These are phyloP conservation scores for Puccinia coronata DNA, from an alignment of 1,284 basidiomycete species.

Conservation along the genomic window DNA sequence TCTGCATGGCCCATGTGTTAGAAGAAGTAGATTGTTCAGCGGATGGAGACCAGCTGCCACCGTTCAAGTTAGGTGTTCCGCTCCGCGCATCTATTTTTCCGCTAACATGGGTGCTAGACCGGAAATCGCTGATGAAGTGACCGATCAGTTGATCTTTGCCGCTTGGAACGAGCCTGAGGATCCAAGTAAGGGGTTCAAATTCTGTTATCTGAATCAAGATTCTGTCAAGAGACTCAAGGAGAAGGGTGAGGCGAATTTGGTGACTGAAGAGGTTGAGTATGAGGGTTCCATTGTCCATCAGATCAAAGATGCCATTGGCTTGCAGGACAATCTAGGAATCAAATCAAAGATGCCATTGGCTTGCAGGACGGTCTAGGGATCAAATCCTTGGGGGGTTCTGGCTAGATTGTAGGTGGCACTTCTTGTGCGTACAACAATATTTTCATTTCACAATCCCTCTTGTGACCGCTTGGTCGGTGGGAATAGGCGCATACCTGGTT, in stretches of 20 bases:
- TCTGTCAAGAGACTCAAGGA: constrained; percentile 67
- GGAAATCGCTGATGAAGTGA: constrained; percentile 88
- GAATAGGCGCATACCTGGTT: constrained; percentile 98
- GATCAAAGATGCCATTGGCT: constrained; percentile 94
- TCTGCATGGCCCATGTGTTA: too few species aligned
- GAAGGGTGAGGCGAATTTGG: constrained; percentile 68
- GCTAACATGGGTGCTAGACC: constrained; percentile 98
- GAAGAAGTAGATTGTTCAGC: too few species aligned
- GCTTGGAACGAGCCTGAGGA: constrained; percentile 80
- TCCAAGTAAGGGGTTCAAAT: constrained; percentile 94
- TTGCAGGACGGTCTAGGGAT: too few species aligned
- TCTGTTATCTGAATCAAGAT: constrained; percentile 75
- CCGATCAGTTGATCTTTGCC: constrained; percentile 83
- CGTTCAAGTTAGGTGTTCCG: too few species aligned
- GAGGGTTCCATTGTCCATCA: constrained; percentile 84
- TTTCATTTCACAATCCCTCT: constrained; percentile 99
- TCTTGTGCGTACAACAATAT: constrained; percentile 95
- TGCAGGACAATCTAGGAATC: constrained; percentile 94
- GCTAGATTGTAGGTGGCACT: constrained; percentile 97
- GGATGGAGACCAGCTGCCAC: too few species aligned
- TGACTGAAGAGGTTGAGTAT: constrained; percentile 80
- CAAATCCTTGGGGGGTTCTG: constrained; percentile 91
- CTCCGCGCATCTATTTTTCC: constrained; percentile 95
- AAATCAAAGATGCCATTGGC: too few species aligned
- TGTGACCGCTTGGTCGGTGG: constrained; percentile 96